These are phyloP conservation scores for Argentina anserina DNA, from an alignment of 306 rosid genomes.

Conservation along the genomic window DNA sequence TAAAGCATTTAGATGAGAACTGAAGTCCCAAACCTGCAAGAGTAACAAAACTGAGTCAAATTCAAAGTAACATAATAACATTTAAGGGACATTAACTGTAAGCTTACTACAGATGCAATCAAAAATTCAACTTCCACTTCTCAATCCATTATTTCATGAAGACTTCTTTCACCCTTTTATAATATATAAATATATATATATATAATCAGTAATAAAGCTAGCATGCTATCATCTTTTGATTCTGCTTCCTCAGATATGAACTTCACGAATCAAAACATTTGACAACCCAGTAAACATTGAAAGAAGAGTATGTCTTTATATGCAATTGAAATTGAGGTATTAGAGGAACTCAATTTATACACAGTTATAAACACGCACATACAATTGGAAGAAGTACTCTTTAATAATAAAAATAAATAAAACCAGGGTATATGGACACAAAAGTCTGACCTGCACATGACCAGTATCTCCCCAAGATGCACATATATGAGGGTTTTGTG, in stretches of 20 bases:
- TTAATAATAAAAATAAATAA: no score
- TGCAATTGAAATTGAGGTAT: neutral
- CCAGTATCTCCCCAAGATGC: constrained; percentile 92
- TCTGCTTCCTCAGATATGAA: neutral
- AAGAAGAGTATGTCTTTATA: neutral
- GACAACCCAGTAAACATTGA: neutral
- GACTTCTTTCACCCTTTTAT: neutral
- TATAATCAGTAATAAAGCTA: neutral
- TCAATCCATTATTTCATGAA: neutral
- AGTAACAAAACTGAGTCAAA: constrained; percentile 4
- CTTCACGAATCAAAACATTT: neutral
- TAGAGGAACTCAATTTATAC: neutral
- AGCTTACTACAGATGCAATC: neutral
- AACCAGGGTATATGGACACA: neutral
- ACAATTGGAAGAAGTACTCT: no score
- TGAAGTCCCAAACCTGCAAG: constrained; percentile 83
- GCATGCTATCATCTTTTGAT: neutral
- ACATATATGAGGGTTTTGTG: constrained; percentile 83
- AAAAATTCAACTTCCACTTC: neutral
- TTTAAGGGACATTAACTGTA: neutral
- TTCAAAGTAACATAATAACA: neutral
- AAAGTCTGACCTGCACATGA: constrained; percentile 66
- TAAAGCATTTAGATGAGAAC: constrained; percentile 72
- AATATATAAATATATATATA: neutral
- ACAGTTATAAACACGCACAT: neutral